Conservation (phyloP, 192 early-diverging fungal species). For the Backusella westeae region DNA sequence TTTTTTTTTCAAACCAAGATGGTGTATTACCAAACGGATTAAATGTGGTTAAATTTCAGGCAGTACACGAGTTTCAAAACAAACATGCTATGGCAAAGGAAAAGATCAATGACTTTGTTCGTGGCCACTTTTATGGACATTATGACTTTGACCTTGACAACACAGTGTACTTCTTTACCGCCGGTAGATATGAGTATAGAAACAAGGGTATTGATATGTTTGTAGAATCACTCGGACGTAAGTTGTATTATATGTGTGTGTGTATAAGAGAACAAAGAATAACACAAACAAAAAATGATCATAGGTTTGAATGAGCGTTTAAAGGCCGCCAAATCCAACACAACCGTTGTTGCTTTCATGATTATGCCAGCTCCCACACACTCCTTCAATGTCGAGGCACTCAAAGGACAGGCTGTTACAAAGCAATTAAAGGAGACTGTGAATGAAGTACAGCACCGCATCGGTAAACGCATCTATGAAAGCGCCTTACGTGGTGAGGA, state of each 20-base stretch:
- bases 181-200: conserved; percentile 94
- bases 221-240: conserved; percentile 87
- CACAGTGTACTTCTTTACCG: conserved; percentile 96
- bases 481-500: conserved; percentile 74
- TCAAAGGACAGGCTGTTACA: conserved; percentile 96
- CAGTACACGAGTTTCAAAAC: conserved; percentile 99
- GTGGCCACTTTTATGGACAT: conserved; percentile 97
- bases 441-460: conserved; percentile 74
- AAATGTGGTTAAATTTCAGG: conserved; percentile 95
- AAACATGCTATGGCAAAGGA: conserved; percentile 91
- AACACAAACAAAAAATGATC: not conserved
- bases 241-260: conserved; percentile 21
- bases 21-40: conserved; percentile 95
- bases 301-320: conserved; percentile 82
- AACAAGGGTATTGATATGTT: conserved; percentile 99
- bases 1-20: conserved; percentile 50
- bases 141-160: conserved; percentile 96
- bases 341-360: conserved; percentile 95
- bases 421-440: conserved; percentile 93
- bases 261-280: not conserved
- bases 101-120: conserved; percentile 95
- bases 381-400: conserved; percentile 91
- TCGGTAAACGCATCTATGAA: conserved; percentile 90
- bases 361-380: conserved; percentile 91
- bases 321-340: conserved; percentile 76